Evolutionary conservation across 805 yeast genomes (phyloP).

Genomic region (Candida multigemmis): DNA sequence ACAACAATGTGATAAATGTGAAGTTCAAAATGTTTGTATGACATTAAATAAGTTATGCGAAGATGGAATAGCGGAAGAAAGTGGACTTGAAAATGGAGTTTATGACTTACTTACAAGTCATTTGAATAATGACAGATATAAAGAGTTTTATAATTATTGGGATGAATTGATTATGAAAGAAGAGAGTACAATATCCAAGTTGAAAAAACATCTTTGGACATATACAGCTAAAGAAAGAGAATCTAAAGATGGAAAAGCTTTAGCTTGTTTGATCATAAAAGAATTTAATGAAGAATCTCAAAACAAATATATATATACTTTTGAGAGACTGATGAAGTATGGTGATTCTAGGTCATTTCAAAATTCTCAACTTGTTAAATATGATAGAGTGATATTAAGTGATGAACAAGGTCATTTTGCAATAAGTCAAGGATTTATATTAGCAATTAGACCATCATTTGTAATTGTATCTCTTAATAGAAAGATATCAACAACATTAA

Average conservation of each 20-base stretch:
- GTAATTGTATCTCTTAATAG: conserved; percentile 47
- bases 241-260: conserved; percentile 44
- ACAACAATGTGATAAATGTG: conserved; percentile 56
- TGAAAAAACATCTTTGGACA: conserved; percentile 64
- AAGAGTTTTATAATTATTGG: conserved; percentile 63
- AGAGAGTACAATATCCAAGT: conserved; percentile 45
- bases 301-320: conserved; percentile 35
- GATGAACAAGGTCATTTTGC: conserved; percentile 77
- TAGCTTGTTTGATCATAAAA: conserved; percentile 41
- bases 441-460: conserved; percentile 28
- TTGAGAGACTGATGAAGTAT: too few species aligned
- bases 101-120: conserved; percentile 45
- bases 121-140: conserved; percentile 31
- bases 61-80: conserved; percentile 42
- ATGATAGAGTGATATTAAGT: conserved; percentile 66
- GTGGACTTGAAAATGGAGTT: conserved; percentile 42
- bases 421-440: conserved; percentile 54
- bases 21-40: conserved; percentile 52
- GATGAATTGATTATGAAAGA: conserved; percentile 65
- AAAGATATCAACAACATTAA: conserved; percentile 34
- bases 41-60: conserved; percentile 51
- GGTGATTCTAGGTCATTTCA: conserved; percentile 12
- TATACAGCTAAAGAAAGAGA: conserved; percentile 54
- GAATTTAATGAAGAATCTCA: conserved; percentile 4
- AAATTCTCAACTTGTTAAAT: conserved; percentile 39